Evolutionary conservation across 805 yeast genomes (phyloP).

Genomic region (Yamadazyma laniorum): DNA sequence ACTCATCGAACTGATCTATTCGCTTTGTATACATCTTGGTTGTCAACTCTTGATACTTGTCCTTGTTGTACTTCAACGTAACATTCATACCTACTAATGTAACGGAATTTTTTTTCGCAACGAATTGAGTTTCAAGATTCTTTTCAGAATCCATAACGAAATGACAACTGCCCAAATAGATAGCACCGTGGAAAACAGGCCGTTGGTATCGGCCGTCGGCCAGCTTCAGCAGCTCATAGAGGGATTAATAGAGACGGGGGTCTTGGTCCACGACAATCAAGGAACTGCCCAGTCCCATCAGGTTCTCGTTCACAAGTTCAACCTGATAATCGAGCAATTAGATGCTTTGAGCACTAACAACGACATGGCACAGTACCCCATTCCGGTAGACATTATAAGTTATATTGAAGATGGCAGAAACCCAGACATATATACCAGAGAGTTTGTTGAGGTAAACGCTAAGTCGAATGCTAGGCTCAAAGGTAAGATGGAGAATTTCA

Average conservation of each 20-base stretch:
- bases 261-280: constrained; percentile 88
- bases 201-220: constrained; percentile 28
- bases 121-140: neutral
- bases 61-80: constrained; percentile 4
- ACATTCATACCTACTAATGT: constrained; percentile 9
- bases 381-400: constrained; percentile 82
- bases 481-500: constrained; percentile 77
- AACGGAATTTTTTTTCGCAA: constrained; percentile 1
- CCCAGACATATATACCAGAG: constrained; percentile 95
- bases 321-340: constrained; percentile 41
- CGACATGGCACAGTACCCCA: constrained; percentile 37
- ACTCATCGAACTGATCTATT: constrained; percentile 3
- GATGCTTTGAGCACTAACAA: constrained; percentile 33
- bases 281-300: constrained; percentile 77
- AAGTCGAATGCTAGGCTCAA: constrained; percentile 83
- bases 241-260: constrained; percentile 84
- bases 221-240: constrained; percentile 46
- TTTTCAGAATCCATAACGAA: constrained; percentile 1
- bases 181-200: constrained; percentile 23
- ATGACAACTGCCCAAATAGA: constrained; percentile 34
- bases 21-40: neutral
- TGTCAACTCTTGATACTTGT: constrained; percentile 1
- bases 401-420: constrained; percentile 96
- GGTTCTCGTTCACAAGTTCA: constrained; percentile 40
- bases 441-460: constrained; percentile 91